These are phyloP conservation scores for Aspergillus versicolor DNA, from an alignment of 2,329 filamentous ascomycete species.

Conservation along the genomic window DNA sequence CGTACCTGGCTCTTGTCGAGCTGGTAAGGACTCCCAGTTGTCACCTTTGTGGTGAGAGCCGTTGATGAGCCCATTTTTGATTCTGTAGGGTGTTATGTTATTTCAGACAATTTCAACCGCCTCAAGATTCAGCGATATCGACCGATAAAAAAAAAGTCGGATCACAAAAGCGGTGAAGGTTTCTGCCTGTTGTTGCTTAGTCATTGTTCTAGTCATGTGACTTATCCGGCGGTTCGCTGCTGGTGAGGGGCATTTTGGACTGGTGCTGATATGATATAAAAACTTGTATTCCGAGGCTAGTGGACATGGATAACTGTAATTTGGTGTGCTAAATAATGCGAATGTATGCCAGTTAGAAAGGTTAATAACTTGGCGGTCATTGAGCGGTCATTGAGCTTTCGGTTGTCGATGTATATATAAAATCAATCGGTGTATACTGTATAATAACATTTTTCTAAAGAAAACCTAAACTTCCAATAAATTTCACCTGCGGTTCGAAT, in stretches of 20 bases:
- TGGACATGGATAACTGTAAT: no score
- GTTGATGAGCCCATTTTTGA: slow-evolving; percentile 42
- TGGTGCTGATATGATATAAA: no score
- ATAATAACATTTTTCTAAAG: no score
- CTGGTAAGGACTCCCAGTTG: slow-evolving; percentile 47
- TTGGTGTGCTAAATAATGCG: no score
- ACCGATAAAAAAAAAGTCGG: slow-evolving; percentile 32
- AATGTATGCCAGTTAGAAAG: no score
- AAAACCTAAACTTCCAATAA: no score
- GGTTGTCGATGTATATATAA: no score
- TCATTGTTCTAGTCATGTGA: neutral
- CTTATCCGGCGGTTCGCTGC: neutral
- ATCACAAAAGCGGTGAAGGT: slow-evolving; percentile 33
- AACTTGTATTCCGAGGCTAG: no score
- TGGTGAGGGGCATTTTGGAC: neutral
- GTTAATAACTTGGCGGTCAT: no score
- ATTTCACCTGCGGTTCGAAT: no score
- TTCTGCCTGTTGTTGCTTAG: slow-evolving; percentile 24
- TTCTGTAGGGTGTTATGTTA: slow-evolving; percentile 11
- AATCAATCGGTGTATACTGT: no score
- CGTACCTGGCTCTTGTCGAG: slow-evolving; percentile 48
- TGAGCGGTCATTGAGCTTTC: no score
- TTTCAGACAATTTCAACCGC: slow-evolving; percentile 21
- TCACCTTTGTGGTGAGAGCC: slow-evolving; percentile 42
- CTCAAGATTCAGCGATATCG: slow-evolving; percentile 29